These are phyloP conservation scores for Stachybotrys echinatus DNA, from an alignment of 2,329 filamentous ascomycete genomes.

Conservation along the genomic window DNA sequence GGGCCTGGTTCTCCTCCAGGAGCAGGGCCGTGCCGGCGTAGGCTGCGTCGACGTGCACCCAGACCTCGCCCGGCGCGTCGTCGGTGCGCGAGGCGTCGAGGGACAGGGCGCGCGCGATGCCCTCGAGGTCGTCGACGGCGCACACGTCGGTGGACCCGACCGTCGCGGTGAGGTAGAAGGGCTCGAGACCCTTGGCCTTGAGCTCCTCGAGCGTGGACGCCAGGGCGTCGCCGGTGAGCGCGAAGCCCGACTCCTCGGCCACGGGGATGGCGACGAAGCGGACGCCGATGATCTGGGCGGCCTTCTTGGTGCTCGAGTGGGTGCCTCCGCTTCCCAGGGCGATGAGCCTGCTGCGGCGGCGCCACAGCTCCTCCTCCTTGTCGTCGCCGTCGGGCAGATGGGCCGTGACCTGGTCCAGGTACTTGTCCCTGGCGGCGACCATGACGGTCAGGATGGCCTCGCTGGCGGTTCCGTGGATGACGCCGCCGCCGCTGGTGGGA, in stretches of 20 bases:
- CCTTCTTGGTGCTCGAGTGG: constrained; percentile 84
- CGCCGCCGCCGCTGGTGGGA: constrained; percentile 70
- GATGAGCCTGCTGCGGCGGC: constrained; percentile 53
- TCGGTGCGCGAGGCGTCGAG: constrained; percentile 31
- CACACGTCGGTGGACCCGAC: constrained; percentile 87
- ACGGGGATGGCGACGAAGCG: constrained; percentile 68
- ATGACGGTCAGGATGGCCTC: constrained; percentile 84
- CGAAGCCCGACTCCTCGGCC: constrained; percentile 55
- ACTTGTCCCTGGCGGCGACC: constrained; percentile 80
- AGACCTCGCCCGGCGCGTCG: constrained; percentile 50
- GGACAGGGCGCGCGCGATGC: constrained; percentile 51
- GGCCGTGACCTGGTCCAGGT: constrained; percentile 56
- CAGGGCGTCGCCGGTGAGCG: constrained; percentile 62
- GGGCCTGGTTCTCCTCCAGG: constrained; percentile 71
- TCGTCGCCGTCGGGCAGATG: constrained; percentile 49
- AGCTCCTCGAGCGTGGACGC: constrained; percentile 58
- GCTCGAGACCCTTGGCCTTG: constrained; percentile 64
- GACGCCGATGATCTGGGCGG: constrained; percentile 80
- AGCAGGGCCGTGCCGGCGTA: constrained; percentile 85
- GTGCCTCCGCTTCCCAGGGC: constrained; percentile 74
- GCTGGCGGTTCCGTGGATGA: constrained; percentile 89
- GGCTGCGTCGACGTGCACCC: constrained; percentile 92
- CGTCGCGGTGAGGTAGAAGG: constrained; percentile 81
- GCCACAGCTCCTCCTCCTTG: constrained; percentile 65
- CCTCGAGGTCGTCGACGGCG: constrained; percentile 74